Base-by-base conservation (phyloP, 805 yeast species). In the Ogataea degrootiae region DNA sequence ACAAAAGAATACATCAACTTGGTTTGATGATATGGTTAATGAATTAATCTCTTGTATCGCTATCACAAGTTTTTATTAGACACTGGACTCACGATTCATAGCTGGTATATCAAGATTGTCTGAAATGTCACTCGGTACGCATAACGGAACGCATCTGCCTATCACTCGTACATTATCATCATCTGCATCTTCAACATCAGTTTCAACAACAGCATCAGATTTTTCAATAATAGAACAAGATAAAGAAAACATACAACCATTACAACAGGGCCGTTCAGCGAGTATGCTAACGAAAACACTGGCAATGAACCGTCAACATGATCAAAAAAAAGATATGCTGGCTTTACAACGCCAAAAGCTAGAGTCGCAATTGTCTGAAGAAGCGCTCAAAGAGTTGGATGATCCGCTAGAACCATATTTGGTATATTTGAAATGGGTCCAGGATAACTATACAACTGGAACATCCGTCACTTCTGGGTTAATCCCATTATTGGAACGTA, bases 371-470 rank as follows among this genome's bases (percentile, higher is more conserved):
- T 59, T 90, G 14, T 60, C 61, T 9, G 70, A 61, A 0, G 48
- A 50, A 3, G 16, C 70, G 1, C 52, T 80, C 7, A 84, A 80
- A 5, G 88, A 82, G 15, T 62, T 81, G 38, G 96, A 90, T 66
- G 97, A 91, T 62, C 97, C 97, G 0, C 62, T 90, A 21, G 88
- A 86, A 51, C 78, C 82, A 1, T 89, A 76, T 63, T 52, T 88
- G n/a, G 83, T 83, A 17, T 90, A 87, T 57, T 71, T 90, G 12
- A 61, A 72, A n/a, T 89, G 96, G 96, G 76, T 80, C 11, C 80
- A 76, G 49, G 73, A 74, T 34, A 76, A 69, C 52, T 82, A 66
- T 57, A 87, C 91, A 0, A 80, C 82, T 37, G 95, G 75, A 0
- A 71, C 74, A 34, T 72, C 77, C 4, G 70, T 73, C 5, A 84